Evolutionary conservation across 2,329 filamentous ascomycete species (phyloP), one percentile per base, ranked within the genome.

Genomic region (Emmonsiellopsis sp.): DNA sequence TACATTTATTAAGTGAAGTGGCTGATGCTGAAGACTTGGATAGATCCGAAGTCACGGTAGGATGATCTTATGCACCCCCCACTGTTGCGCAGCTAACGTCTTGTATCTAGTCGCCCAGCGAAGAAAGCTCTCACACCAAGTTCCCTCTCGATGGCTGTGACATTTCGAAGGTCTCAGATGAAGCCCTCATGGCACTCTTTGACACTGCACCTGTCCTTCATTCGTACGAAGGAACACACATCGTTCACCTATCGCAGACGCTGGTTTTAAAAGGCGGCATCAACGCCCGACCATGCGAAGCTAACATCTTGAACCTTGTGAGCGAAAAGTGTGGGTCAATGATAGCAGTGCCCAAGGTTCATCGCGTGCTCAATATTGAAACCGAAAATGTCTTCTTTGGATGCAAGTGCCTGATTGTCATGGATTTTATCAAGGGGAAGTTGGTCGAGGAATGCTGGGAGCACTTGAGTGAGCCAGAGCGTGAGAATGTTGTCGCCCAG

Each of bases 341-440:
- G 34, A 60, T 63, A 49, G 58, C 55, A 54, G 58, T 46, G 21
- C 58, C 58, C 47, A 49, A 56, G 44, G 57, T 64, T 39, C 47
- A 63, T 59, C 59, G 60, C 5, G 49, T 56, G 36, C 55, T 62
- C 37, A 54, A 61, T 14, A 10, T 63, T 17, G 39, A 46, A 27
- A 58, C 62, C 42, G 42, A 58, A 6, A 59, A 55, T 10, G 44
- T 59, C 40, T 63, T 59, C 33, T 62, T 60, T 48, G 58, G 56
- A 11, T 61, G 49, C 2, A 53, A 31, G 36, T 56, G 62, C n/a
- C 61, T 61, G 34, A 57, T 63, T 53, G 56, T 64, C 32, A 64
- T 64, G 57, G 62, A 62, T 59, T 63, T 57, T 52, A 57, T 65
- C 53, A 14, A 56, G 42, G 60, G 63, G 7, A 32, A 58, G 52